These are phyloP conservation scores for Plantago elongata DNA, from an alignment of 257 asterid species.

Conservation along the genomic window DNA sequence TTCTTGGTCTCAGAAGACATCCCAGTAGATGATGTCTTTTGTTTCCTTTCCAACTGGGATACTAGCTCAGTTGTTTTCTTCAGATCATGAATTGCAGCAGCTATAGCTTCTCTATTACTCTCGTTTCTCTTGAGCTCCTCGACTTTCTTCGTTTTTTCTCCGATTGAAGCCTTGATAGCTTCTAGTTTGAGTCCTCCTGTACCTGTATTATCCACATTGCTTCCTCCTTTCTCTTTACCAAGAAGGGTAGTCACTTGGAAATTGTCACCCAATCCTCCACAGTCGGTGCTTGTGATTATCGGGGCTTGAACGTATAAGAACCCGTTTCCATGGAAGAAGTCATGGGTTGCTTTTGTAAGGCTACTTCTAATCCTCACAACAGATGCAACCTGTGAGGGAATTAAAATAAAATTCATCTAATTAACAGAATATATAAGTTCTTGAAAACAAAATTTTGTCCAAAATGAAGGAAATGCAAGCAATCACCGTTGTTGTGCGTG, in stretches of 20 bases:
- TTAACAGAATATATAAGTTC: background rate
- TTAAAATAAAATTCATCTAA: background rate
- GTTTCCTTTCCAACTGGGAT: constrained; percentile 53
- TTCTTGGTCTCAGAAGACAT: constrained; percentile 11
- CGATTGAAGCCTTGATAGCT: constrained; percentile 44
- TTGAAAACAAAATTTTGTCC: background rate
- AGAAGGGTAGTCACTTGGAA: constrained; percentile 60
- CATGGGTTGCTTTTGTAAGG: constrained; percentile 48
- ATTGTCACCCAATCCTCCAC: constrained; percentile 42
- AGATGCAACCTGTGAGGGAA: constrained; percentile 69
- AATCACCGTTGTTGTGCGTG: constrained; percentile 75
- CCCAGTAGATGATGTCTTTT: constrained; percentile 33
- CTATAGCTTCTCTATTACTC: constrained; percentile 74
- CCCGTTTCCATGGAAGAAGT: constrained; percentile 57
- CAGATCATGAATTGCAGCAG: constrained; percentile 67
- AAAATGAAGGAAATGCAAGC: background rate
- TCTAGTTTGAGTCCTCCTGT: constrained; percentile 37
- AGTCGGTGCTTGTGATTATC: constrained; percentile 60
- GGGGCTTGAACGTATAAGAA: constrained; percentile 79
- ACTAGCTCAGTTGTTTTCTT: constrained; percentile 52
- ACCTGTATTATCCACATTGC: constrained; percentile 15
- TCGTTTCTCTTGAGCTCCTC: constrained; percentile 66
- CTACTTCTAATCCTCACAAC: constrained; percentile 60
- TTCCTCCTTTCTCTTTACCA: constrained; percentile 23
- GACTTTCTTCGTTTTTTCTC: constrained; percentile 51